Conservation (phyloP, 805 yeast genomes). For the Suhomyces emberorum region DNA sequence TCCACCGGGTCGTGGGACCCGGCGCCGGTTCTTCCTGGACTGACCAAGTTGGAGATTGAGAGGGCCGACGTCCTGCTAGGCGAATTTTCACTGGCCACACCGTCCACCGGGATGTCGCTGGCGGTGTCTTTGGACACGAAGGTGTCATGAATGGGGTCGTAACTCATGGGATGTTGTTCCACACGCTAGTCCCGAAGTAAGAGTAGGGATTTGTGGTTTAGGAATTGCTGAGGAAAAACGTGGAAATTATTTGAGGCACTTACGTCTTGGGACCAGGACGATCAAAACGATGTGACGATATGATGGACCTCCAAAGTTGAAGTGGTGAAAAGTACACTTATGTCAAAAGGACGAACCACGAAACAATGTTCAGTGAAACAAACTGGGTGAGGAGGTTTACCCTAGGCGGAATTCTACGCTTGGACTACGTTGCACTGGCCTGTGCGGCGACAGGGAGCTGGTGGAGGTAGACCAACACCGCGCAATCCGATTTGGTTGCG, state of each 20-base stretch:
- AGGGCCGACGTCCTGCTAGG: conserved; percentile 3
- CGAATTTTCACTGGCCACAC: background rate
- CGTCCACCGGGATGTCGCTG: background rate
- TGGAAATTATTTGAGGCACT: conserved; percentile 4
- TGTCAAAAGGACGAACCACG: too few species aligned
- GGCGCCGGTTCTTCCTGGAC: background rate
- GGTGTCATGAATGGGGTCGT: conserved; percentile 44
- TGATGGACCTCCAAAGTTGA: too few species aligned
- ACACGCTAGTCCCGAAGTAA: background rate
- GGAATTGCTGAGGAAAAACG: conserved; percentile 2
- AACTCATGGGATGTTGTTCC: conserved; percentile 37
- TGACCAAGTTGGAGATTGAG: conserved; percentile 10
- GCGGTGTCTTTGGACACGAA: conserved; percentile 10
- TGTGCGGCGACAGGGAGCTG: background rate
- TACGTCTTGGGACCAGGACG: conserved; percentile 4
- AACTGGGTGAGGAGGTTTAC: conserved; percentile 3
- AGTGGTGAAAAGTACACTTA: too few species aligned
- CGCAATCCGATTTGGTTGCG: background rate
- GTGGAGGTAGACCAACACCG: background rate
- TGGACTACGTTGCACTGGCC: background rate
- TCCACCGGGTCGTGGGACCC: background rate
- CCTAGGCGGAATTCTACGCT: too few species aligned
- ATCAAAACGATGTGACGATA: conserved; percentile 6
- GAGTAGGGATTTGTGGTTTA: too few species aligned
- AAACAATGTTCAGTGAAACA: too few species aligned